phyloP scores from a whole-genome alignment of 441 rosid species.

The Cnidoscolus chayamansa region DNA sequence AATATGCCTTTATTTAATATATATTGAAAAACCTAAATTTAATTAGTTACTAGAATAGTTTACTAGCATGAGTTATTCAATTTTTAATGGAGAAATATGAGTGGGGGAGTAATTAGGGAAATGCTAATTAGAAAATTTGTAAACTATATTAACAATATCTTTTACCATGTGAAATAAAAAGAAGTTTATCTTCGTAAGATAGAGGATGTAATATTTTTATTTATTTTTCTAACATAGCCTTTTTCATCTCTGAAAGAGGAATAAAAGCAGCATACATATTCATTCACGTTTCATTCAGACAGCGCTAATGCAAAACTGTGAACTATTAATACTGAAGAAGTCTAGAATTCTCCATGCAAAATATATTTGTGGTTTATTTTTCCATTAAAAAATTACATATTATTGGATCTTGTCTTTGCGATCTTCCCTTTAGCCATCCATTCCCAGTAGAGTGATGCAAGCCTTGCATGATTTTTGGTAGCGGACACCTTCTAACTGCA shows the following conservation, averaged over 20 bases:
- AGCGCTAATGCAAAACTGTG: slow-evolving; percentile 1
- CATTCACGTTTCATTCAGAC: background rate
- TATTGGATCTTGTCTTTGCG: background rate
- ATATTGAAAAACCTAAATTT: too few species aligned
- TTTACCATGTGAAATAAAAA: too few species aligned
- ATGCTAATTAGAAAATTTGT: too few species aligned
- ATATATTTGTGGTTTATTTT: background rate
- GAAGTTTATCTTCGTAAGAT: too few species aligned
- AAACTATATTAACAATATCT: too few species aligned
- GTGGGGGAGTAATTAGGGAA: too few species aligned
- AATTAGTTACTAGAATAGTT: too few species aligned
- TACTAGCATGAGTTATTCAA: too few species aligned
- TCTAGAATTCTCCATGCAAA: background rate
- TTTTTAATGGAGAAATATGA: too few species aligned
- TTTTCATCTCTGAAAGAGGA: slow-evolving; percentile 1
- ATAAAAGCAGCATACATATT: background rate
- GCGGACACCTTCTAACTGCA: background rate
- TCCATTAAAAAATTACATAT: background rate
- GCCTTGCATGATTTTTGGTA: background rate
- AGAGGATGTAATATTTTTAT: background rate
- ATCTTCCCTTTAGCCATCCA: background rate
- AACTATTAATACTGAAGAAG: slow-evolving; percentile 5
- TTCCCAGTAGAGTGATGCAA: background rate
- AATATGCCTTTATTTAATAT: too few species aligned
- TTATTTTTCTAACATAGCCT: background rate